phyloP scores from a whole-genome alignment of 805 yeast genomes.

The Sugiyamaella floridensis region DNA sequence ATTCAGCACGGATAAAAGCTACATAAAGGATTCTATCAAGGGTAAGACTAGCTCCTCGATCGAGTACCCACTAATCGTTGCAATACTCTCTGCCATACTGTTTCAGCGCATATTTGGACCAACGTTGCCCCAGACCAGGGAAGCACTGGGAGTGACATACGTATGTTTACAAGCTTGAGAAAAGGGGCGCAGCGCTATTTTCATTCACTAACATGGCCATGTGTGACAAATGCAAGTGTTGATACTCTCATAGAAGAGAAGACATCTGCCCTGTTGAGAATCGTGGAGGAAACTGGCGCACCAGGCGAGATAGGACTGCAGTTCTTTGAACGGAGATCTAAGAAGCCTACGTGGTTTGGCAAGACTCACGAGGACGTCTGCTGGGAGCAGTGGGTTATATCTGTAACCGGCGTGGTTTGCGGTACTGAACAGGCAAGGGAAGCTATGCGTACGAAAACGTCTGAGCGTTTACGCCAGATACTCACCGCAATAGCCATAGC shows the following conservation, averaged over 20 bases:
- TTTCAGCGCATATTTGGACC: constrained; percentile 66
- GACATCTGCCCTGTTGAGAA: constrained; percentile 26
- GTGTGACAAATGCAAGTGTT: constrained; percentile 42
- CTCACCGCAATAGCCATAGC: constrained; percentile 43
- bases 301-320: constrained; percentile 20
- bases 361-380: constrained; percentile 39
- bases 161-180: constrained; percentile 15
- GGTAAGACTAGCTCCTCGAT: constrained; percentile 33
- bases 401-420: constrained; percentile 39
- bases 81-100: constrained; percentile 58
- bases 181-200: too few species aligned
- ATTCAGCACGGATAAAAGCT: constrained; percentile 39
- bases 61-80: constrained; percentile 26
- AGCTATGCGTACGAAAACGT: constrained; percentile 26
- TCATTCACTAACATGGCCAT: constrained; percentile 29
- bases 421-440: constrained; percentile 16
- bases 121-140: constrained; percentile 47
- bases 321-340: constrained; percentile 30
- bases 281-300: constrained; percentile 16
- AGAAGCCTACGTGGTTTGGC: constrained; percentile 54
- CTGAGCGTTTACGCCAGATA: constrained; percentile 34
- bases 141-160: constrained; percentile 53
- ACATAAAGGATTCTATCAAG: constrained; percentile 47
- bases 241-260: constrained; percentile 38
- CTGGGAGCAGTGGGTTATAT: constrained; percentile 71